Conservation (phyloP, 139 green algal genomes). For the Coelastrella sp. region DNA sequence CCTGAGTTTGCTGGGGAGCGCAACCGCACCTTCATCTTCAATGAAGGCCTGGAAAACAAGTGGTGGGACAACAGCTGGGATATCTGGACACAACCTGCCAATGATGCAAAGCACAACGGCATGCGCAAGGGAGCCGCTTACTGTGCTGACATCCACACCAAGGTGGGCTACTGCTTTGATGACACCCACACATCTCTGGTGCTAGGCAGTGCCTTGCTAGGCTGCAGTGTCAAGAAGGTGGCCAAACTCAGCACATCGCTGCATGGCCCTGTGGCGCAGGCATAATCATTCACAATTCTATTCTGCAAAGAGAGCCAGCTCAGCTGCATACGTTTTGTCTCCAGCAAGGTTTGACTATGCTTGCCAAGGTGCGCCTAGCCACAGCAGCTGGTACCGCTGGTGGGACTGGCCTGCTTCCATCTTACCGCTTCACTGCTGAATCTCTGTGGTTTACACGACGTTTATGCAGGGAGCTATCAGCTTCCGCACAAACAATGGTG, state of each 20-base stretch:
- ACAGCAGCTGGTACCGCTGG: not conserved
- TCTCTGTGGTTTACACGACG: too few species aligned
- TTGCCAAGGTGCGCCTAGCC: too few species aligned
- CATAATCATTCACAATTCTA: too few species aligned
- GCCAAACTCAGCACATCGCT: too few species aligned
- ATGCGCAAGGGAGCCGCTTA: conserved; percentile 34
- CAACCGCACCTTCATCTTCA: not conserved
- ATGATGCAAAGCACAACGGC: conserved; percentile 15
- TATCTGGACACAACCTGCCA: conserved; percentile 33
- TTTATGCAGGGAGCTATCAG: conserved; percentile 2
- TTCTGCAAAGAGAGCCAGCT: too few species aligned
- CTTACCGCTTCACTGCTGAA: not conserved
- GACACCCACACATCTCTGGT: too few species aligned
- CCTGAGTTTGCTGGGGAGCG: conserved; percentile 27
- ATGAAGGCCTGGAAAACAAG: not conserved
- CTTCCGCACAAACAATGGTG: conserved; percentile 33
- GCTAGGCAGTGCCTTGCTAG: too few species aligned
- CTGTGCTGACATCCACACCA: conserved; percentile 16
- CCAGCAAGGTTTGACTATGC: too few species aligned
- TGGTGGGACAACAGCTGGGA: conserved; percentile 38
- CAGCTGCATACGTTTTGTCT: too few species aligned
- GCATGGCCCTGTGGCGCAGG: too few species aligned
- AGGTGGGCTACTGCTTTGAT: not conserved
- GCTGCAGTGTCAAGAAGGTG: too few species aligned
- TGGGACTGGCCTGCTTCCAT: not conserved